Percentiles rank a stretch among this genome's conserved stretches.
Evolutionary conservation across 768 basidiomycete species (phyloP).

Genomic region (Harrya chromipes): DNA sequence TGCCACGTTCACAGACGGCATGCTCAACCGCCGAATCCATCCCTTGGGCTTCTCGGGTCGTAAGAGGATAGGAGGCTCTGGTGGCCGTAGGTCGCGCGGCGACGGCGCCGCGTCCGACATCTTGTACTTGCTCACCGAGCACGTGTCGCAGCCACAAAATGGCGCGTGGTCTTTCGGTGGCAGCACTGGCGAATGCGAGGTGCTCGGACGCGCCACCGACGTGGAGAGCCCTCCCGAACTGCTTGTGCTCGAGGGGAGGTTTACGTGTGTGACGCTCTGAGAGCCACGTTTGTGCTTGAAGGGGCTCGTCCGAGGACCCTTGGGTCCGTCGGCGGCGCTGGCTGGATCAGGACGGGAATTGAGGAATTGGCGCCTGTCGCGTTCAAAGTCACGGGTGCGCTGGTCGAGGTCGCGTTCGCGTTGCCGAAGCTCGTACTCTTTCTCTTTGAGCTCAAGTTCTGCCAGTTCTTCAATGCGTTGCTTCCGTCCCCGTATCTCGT

Average conservation of each 20-base stretch:
- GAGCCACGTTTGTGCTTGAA: conserved; percentile 30
- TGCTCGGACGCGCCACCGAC: conserved; percentile 14
- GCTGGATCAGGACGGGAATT: conserved; percentile 31
- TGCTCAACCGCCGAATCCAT: conserved; percentile 76
- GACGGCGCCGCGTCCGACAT: conserved; percentile 24
- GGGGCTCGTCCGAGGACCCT: conserved; percentile 22
- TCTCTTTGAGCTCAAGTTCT: conserved; percentile 52
- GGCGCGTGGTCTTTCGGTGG: conserved; percentile 47
- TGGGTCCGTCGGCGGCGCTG: conserved; percentile 30
- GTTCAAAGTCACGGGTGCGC: conserved; percentile 54
- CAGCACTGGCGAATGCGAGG: conserved; percentile 29
- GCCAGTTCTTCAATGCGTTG: conserved; percentile 49
- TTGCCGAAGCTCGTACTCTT: conserved; percentile 50
- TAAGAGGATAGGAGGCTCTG: conserved; percentile 42
- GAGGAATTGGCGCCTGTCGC: conserved; percentile 45
- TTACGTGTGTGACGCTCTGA: conserved; percentile 29
- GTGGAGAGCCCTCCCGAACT: conserved; percentile 1
- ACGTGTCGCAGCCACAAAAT: conserved; percentile 64
- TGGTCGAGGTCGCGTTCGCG: conserved; percentile 54
- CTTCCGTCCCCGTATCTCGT: conserved; percentile 32
- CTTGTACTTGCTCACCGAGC: conserved; percentile 59
- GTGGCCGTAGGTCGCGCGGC: conserved; percentile 38
- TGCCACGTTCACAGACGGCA: conserved; percentile 63
- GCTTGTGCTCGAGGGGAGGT: conserved; percentile 15
- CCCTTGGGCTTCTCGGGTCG: conserved; percentile 59